Base-by-base conservation (phyloP, 1,139 yeast species). In the Kodamaea arcana region DNA sequence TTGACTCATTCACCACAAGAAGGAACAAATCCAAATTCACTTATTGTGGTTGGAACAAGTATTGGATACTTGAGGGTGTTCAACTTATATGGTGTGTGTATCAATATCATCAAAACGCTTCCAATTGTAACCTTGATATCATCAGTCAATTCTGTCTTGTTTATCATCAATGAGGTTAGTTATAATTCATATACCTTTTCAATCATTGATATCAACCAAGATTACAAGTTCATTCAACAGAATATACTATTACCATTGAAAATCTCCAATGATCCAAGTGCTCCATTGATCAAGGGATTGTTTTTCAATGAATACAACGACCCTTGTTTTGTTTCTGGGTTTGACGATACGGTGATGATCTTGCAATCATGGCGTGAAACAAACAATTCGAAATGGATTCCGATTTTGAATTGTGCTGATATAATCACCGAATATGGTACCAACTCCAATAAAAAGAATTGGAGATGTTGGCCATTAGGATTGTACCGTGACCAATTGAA, bases 401-500 rank as follows among this genome's bases (percentile, higher is more conserved):
- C 97, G 1, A 52, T 90, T n/a, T 63, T 90, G 39, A 85, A 86
- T 52, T 72, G 87, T 17, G 64, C 63, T 15, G 72, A 72, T 25
- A 78, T 77, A 2, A 73, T 82, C 20, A 71, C 76, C 8, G 75
- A 71, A 32, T 56, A 62, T 37, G 80, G 82, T 35, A 58, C 65
- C n/a, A 65, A 65, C 40, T 60, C 61, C 12, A 62, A 64, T 32
- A 66, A 68, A 39, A 72, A 65, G 42, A 65, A 75, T 52, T 69
- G 75, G 75, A 73, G 57, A 42, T 82, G 85, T 45, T 88, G 97
- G 97, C 97, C 97, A 10, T 66, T 92, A 34, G 96, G 96, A 2
- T 65, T 88, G 30, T 70, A 73, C 41, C 75, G 72, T 35, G 83
- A 83, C 44, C 77, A 78, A 40, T 72, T 88, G 47, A 76, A 76